These are phyloP conservation scores for Backusella sp. DNA, from an alignment of 192 early-diverging fungal genomes.

Conservation along the genomic window DNA sequence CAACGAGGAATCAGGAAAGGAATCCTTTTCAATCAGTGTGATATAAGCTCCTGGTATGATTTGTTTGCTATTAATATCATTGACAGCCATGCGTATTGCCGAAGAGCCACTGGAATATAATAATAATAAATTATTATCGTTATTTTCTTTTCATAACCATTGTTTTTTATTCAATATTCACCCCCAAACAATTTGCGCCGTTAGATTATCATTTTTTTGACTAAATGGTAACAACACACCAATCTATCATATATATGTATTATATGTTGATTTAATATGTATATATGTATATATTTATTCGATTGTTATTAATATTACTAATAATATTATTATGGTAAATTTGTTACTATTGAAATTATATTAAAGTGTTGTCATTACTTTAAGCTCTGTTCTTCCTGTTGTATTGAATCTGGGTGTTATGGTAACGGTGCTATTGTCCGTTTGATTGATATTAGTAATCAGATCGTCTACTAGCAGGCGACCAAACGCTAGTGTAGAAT, in stretches of 20 bases:
- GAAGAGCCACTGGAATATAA: conserved; percentile 43
- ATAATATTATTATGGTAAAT: no score
- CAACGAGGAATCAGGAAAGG: conserved; percentile 39
- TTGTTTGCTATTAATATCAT: conserved; percentile 43
- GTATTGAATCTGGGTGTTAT: conserved; percentile 26
- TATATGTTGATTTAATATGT: neutral
- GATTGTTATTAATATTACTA: neutral
- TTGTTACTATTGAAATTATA: neutral
- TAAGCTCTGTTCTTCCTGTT: conserved; percentile 17
- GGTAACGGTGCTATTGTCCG: conserved; percentile 20
- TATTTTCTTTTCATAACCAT: neutral
- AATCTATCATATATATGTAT: conserved; percentile 15
- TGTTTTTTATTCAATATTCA: conserved; percentile 2
- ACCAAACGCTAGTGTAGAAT: conserved; percentile 14
- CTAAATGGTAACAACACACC: conserved; percentile 35
- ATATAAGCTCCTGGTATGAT: conserved; percentile 49
- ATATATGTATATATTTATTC: neutral
- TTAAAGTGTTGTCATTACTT: conserved; percentile 18
- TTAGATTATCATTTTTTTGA: conserved; percentile 30
- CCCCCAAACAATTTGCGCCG: conserved; percentile 38
- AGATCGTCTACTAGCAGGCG: conserved; percentile 11
- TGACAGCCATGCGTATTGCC: conserved; percentile 48
- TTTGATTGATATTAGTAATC: conserved; percentile 18
- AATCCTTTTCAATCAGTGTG: conserved; percentile 48
- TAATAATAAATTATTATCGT: neutral